Evolutionary conservation across 1,284 basidiomycete species (phyloP), one percentile per base, ranked within the genome.

Genomic region (Xanthoconium separans): DNA sequence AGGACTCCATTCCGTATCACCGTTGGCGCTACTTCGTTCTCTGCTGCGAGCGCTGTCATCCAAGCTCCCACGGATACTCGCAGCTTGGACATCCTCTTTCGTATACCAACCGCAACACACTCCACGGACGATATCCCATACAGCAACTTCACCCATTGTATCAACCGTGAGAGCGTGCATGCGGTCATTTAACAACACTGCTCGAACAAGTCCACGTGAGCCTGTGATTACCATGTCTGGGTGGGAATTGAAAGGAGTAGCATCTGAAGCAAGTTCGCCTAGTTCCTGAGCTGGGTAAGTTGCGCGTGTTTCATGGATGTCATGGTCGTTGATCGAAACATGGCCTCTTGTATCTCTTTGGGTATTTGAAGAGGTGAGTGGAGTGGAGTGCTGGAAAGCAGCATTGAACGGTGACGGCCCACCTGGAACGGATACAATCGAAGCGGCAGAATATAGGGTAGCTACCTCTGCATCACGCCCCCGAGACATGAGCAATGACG

Each of bases 121-220:
- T 2, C 90, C 87, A 1, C 84, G 79, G 16, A 96, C 78, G 51
- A 99, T 85, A 73, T 99, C 91, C 96, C 97, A 99, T 4, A 95
- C 83, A 1, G 89, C 89, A 4, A 99, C 87, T 59, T 89, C 85
- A 10, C 92, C 91, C 0, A 80, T 76, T 0, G 93, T 95, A 69
- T 98, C 91, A 39, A 98, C 87, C 1, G 94, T 94, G 50, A 99
- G 73, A 6, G 89, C 94, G 68, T 98, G 95, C 55, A 95, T 81
- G 37, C 95, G 81, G 67, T 98, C 94, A 70, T 95, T 98, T 44
- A 99, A 76, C 56, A 95, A 78, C 24, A 89, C 75, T 7, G 85
- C 89, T 22, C 95, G 81, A 47, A 97, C 87, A 12, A 98, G 80
- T 6, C 97, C 96, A 53, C 85, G 80, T 44, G 87, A 84, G 7